Conservation (phyloP, 257 asterid species). For the Haberlea rhodopensis region DNA sequence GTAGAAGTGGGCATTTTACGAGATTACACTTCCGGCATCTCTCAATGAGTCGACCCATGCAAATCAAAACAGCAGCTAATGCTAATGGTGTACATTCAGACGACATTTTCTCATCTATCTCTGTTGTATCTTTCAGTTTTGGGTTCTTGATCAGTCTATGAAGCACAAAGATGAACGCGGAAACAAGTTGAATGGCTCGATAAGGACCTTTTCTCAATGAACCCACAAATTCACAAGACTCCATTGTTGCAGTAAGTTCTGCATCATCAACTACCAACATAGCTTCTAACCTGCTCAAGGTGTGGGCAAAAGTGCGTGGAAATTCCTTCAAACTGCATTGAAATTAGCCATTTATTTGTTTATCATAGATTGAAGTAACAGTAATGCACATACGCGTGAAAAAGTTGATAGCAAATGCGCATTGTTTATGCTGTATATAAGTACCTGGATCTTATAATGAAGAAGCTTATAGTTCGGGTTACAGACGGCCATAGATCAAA, state of each 20-base stretch:
- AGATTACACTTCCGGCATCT: conserved; percentile 42
- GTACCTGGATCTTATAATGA: conserved; percentile 72
- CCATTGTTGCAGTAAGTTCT: conserved; percentile 44
- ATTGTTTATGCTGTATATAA: neutral
- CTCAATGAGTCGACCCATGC: conserved; percentile 64
- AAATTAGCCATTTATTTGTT: neutral
- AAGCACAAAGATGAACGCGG: conserved; percentile 60
- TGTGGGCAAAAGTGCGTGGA: conserved; percentile 53
- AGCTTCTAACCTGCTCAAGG: conserved; percentile 57
- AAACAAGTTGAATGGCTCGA: conserved; percentile 71
- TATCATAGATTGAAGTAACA: neutral
- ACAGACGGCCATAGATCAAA: conserved; percentile 62
- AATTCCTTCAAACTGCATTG: conserved; percentile 74
- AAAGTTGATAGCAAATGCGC: too few relatives aligned
- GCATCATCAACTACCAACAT: conserved; percentile 44
- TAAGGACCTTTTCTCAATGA: conserved; percentile 66
- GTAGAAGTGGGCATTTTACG: conserved; percentile 55
- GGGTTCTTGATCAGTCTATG: conserved; percentile 41
- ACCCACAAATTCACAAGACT: conserved; percentile 53
- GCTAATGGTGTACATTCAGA: conserved; percentile 45
- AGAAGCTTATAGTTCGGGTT: conserved; percentile 73
- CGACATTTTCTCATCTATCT: conserved; percentile 31
- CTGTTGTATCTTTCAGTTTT: conserved; percentile 38
- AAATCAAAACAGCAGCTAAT: conserved; percentile 55
- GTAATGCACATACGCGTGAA: too few relatives aligned